phyloP scores from a whole-genome alignment of 1,139 yeast species.

The Sugiyamaella xylanicola region DNA sequence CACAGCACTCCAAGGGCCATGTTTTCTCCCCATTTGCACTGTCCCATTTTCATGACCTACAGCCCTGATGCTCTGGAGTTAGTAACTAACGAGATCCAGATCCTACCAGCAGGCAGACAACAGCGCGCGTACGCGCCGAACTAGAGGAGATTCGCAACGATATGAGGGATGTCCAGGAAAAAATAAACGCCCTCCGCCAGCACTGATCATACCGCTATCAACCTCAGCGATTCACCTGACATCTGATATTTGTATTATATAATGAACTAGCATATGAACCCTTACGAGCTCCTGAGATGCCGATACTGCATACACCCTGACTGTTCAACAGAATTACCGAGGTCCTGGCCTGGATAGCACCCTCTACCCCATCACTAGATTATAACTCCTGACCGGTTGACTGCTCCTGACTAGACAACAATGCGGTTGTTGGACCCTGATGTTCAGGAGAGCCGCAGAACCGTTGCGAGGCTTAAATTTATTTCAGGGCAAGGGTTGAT shows the following conservation, averaged over 20 bases:
- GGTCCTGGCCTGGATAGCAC: too few relatives aligned
- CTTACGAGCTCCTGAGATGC: constrained; percentile 4
- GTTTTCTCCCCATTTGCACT: too few relatives aligned
- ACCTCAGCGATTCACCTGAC: too few relatives aligned
- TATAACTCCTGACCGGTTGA: too few relatives aligned
- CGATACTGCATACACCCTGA: too few relatives aligned
- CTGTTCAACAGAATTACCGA: too few relatives aligned
- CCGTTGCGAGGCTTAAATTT: constrained; percentile 3
- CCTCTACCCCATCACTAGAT: too few relatives aligned
- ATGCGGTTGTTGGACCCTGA: neutral
- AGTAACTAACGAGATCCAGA: constrained; percentile 20
- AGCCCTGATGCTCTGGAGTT: neutral
- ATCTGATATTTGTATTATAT: constrained; percentile 6
- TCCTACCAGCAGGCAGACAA: constrained; percentile 28
- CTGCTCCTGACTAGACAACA: neutral
- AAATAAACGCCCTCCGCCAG: constrained; percentile 15
- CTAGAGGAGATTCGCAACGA: constrained; percentile 28
- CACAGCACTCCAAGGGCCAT: too few relatives aligned
- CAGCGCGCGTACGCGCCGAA: constrained; percentile 26
- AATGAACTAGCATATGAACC: constrained; percentile 8
- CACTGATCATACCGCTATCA: neutral
- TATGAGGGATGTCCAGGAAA: constrained; percentile 28
- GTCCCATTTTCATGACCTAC: too few relatives aligned
- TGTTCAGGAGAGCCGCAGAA: neutral
- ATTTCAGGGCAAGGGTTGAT: constrained; percentile 13